phyloP scores from a whole-genome alignment of 352 stramenopile species.

The Globisporangium mamillatum region DNA sequence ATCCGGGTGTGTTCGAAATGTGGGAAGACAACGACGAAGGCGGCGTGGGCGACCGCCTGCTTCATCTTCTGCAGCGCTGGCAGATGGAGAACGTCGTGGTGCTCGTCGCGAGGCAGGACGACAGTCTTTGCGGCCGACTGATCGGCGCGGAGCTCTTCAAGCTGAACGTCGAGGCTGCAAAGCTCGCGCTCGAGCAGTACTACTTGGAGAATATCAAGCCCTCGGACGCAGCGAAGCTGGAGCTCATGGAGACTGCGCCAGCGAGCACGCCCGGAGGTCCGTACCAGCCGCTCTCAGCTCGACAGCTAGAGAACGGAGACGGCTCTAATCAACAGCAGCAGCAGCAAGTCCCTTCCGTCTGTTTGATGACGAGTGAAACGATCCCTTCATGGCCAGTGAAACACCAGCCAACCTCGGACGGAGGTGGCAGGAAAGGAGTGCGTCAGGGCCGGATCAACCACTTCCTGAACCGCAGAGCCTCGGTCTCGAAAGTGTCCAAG shows the following conservation, averaged over 20 bases:
- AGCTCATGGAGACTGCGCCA: conserved; percentile 25
- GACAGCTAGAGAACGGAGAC: conserved; percentile 3
- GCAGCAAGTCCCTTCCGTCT: conserved; percentile 26
- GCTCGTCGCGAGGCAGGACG: conserved; percentile 58
- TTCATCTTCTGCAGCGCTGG: conserved; percentile 82
- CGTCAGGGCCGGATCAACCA: conserved; percentile 70
- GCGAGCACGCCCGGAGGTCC: conserved; percentile 11
- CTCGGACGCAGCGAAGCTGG: conserved; percentile 47
- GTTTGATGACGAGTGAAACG: conserved; percentile 53
- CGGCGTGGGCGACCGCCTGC: conserved; percentile 64
- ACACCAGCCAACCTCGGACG: conserved; percentile 53
- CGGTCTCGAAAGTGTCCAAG: neutral
- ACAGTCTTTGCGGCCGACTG: conserved; percentile 59
- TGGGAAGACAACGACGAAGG: conserved; percentile 50
- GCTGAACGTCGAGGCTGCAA: conserved; percentile 60
- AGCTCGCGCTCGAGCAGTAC: conserved; percentile 73
- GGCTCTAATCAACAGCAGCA: neutral
- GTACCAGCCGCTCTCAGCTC: conserved; percentile 17
- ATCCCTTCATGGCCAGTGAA: conserved; percentile 57
- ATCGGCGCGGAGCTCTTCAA: conserved; percentile 70
- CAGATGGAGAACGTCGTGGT: conserved; percentile 73
- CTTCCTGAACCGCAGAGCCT: conserved; percentile 38
- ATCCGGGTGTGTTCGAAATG: conserved; percentile 43
- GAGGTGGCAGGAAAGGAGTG: conserved; percentile 41
- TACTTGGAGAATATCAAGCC: conserved; percentile 50